phyloP scores from a whole-genome alignment of 352 stramenopile species.

The Phytophthora palmivora region DNA sequence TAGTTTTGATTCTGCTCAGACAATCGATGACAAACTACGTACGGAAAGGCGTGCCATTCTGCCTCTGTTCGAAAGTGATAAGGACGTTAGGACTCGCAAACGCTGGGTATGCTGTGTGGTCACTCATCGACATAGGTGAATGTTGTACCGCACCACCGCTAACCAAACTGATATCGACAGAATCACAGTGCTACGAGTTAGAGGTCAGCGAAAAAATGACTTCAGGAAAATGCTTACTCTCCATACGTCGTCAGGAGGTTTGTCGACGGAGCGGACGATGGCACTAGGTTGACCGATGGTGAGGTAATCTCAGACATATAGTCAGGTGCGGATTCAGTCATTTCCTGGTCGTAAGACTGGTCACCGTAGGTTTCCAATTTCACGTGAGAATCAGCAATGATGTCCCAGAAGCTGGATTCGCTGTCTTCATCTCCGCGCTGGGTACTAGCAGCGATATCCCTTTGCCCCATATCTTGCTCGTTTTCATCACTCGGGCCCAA shows the following conservation, averaged over 20 bases:
- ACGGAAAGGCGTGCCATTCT: conserved; percentile 50
- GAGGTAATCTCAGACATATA: conserved; percentile 31
- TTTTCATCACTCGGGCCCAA: conserved; percentile 35
- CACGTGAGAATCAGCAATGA: conserved; percentile 41
- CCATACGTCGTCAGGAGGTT: conserved; percentile 35
- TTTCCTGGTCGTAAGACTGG: conserved; percentile 46
- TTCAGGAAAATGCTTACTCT: conserved; percentile 30
- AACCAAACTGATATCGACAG: conserved; percentile 9
- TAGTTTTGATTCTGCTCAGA: not conserved
- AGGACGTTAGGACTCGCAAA: conserved; percentile 20
- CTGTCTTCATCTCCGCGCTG: conserved; percentile 54
- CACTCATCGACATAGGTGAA: conserved; percentile 21
- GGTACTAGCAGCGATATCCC: conserved; percentile 2
- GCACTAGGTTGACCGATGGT: conserved; percentile 14
- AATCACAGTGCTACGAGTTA: not conserved
- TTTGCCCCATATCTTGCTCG: conserved; percentile 11
- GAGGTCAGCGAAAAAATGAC: not conserved
- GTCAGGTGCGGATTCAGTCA: conserved; percentile 28
- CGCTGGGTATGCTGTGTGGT: conserved; percentile 13
- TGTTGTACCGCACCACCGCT: conserved; percentile 5
- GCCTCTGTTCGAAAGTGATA: conserved; percentile 42
- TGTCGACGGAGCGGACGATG: conserved; percentile 30
- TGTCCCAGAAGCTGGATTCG: conserved; percentile 55
- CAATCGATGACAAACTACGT: conserved; percentile 13
- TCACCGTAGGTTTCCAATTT: conserved; percentile 41